A percentile compares a stretch with the other conserved stretches of the same genome.
Evolutionary conservation across 2,329 filamentous ascomycete genomes (phyloP).

Genomic region (Colletotrichum sp.): DNA sequence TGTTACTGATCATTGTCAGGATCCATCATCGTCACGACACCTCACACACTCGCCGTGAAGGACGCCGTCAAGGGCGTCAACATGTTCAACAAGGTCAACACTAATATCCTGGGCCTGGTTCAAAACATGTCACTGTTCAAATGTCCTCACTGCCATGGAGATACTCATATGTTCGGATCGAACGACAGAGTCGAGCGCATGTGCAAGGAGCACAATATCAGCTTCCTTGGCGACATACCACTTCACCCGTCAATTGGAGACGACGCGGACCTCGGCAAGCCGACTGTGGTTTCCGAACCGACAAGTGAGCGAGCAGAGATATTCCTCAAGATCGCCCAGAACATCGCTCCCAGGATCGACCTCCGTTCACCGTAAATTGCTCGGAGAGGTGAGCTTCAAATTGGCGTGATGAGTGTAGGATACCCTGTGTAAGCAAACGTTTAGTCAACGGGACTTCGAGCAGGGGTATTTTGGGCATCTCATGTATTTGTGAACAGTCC

Average conservation of each 20-base stretch:
- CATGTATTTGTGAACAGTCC: slow-evolving; percentile 18
- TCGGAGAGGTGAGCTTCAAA: background rate
- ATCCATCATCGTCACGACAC: slow-evolving; percentile 88
- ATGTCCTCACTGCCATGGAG: slow-evolving; percentile 78
- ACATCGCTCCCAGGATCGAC: slow-evolving; percentile 51
- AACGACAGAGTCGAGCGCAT: slow-evolving; percentile 69
- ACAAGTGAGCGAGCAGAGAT: slow-evolving; percentile 72
- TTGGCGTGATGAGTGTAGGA: background rate
- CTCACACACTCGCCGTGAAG: slow-evolving; percentile 89
- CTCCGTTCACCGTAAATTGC: slow-evolving; percentile 4
- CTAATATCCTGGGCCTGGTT: slow-evolving; percentile 85
- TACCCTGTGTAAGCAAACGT: slow-evolving; percentile 19
- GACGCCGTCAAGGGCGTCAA: slow-evolving; percentile 92
- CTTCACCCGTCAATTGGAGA: slow-evolving; percentile 86
- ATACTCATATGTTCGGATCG: slow-evolving; percentile 77
- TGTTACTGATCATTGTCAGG: slow-evolving; percentile 46
- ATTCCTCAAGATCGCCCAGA: slow-evolving; percentile 74
- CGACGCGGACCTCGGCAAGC: slow-evolving; percentile 85
- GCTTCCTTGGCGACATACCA: slow-evolving; percentile 88
- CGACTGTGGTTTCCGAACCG: slow-evolving; percentile 88
- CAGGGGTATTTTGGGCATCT: slow-evolving; percentile 19
- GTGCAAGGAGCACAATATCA: slow-evolving; percentile 74
- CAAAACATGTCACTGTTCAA: slow-evolving; percentile 90
- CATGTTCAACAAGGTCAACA: slow-evolving; percentile 87
- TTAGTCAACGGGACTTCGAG: slow-evolving; percentile 15